Conservation (phyloP, 2,329 filamentous ascomycete species). For the Teratosphaeria gauchensis region DNA sequence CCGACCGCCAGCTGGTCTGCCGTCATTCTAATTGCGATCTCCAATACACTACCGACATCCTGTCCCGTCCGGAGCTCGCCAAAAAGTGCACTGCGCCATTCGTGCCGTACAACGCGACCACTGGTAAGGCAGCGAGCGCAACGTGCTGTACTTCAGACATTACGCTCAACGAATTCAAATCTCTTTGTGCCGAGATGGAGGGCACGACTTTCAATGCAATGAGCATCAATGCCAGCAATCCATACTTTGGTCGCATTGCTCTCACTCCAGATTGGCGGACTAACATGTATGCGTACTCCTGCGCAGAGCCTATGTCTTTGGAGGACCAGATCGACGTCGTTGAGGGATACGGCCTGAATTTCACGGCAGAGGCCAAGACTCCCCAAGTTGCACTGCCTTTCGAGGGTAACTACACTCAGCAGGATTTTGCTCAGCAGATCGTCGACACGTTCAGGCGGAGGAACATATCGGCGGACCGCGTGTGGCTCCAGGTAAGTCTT, state of each 20-base stretch:
- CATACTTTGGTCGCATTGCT: constrained; percentile 37
- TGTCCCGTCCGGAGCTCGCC: constrained; percentile 50
- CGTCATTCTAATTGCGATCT: constrained; percentile 59
- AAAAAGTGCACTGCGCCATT: constrained; percentile 56
- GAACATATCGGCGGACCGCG: constrained; percentile 43
- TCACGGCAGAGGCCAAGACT: constrained; percentile 59
- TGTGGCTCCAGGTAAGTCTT: constrained; percentile 40
- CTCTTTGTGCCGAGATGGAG: constrained; percentile 63
- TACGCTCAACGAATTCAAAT: constrained; percentile 57
- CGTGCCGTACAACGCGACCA: constrained; percentile 31
- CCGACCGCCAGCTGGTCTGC: constrained; percentile 56
- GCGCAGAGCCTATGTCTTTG: constrained; percentile 52
- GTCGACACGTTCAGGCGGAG: constrained; percentile 50
- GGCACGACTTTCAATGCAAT: constrained; percentile 47
- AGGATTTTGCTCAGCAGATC: constrained; percentile 55
- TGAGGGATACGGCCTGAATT: constrained; percentile 49
- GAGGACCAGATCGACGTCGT: constrained; percentile 54
- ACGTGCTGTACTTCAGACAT: constrained; percentile 65
- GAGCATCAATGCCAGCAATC: constrained; percentile 42
- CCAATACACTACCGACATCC: constrained; percentile 60
- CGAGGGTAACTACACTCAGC: constrained; percentile 52
- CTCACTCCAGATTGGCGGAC: constrained; percentile 52
- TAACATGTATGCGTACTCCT: constrained; percentile 51
- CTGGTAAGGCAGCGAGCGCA: constrained; percentile 44
- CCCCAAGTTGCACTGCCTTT: constrained; percentile 59